phyloP scores from a whole-genome alignment of 371 early-diverging fungal species.

The Paraphysoderma sedebokerense region DNA sequence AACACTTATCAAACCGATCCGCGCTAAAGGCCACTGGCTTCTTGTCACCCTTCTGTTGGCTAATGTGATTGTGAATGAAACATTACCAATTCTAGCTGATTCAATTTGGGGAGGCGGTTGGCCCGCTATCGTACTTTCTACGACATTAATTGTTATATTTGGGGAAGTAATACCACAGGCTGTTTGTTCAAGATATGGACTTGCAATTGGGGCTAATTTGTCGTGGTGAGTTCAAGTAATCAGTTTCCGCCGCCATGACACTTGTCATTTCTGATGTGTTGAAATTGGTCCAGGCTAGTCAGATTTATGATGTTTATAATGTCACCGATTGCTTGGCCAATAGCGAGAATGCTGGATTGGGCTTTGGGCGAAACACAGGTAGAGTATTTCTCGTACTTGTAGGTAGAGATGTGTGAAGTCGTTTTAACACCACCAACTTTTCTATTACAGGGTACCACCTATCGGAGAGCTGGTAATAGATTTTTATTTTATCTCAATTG shows the following conservation, averaged over 20 bases:
- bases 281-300: slow-evolving; percentile 24
- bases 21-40: slow-evolving; percentile 62
- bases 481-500: not conserved
- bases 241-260: not conserved
- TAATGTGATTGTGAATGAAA: slow-evolving; percentile 86
- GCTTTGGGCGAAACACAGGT: slow-evolving; percentile 59
- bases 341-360: slow-evolving; percentile 51
- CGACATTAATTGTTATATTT: slow-evolving; percentile 72
- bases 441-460: slow-evolving; percentile 64
- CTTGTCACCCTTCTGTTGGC: slow-evolving; percentile 73
- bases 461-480: slow-evolving; percentile 46
- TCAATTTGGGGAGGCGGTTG: slow-evolving; percentile 51
- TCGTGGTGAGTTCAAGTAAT: slow-evolving; percentile 17
- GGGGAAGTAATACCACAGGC: slow-evolving; percentile 67
- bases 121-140: slow-evolving; percentile 73
- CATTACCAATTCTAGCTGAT: slow-evolving; percentile 80
- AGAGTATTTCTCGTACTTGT: too few species aligned
- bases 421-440: too few species aligned
- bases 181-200: slow-evolving; percentile 43
- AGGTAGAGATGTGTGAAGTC: too few species aligned
- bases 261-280: not conserved
- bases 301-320: slow-evolving; percentile 45
- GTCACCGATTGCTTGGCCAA: slow-evolving; percentile 63
- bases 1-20: slow-evolving; percentile 39
- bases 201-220: slow-evolving; percentile 60